These are phyloP conservation scores for Populus nigra DNA, from an alignment of 345 rosid genomes.

Conservation along the genomic window DNA sequence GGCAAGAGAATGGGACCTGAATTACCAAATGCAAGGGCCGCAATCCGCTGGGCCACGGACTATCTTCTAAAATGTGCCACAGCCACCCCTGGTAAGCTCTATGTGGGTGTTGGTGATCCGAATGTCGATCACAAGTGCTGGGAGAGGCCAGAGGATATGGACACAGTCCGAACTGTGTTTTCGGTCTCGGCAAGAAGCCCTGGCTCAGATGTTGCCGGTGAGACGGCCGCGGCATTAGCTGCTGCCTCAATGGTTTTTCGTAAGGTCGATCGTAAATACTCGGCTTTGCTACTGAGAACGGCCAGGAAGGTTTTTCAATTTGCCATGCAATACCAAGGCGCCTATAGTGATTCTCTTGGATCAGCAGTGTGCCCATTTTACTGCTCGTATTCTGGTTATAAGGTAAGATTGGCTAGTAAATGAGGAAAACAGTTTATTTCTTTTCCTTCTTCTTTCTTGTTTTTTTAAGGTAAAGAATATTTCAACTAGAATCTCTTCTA, in stretches of 20 bases:
- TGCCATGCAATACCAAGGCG: slow-evolving; percentile 71
- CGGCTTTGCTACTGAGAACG: slow-evolving; percentile 46
- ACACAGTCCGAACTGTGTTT: slow-evolving; percentile 65
- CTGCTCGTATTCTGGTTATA: slow-evolving; percentile 86
- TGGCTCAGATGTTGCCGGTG: slow-evolving; percentile 89
- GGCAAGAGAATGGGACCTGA: slow-evolving; percentile 71
- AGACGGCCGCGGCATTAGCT: slow-evolving; percentile 83
- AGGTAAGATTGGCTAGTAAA: slow-evolving; percentile 35
- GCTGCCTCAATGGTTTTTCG: slow-evolving; percentile 92
- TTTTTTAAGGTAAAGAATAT: too few species aligned
- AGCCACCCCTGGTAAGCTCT: slow-evolving; percentile 70
- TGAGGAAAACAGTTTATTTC: too few species aligned
- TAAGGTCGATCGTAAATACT: slow-evolving; percentile 50
- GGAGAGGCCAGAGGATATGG: slow-evolving; percentile 98
- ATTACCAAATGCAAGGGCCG: slow-evolving; percentile 50
- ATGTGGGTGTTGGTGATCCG: slow-evolving; percentile 92
- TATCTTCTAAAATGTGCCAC: slow-evolving; percentile 84
- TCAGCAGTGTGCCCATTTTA: slow-evolving; percentile 80
- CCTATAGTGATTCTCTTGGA: slow-evolving; percentile 80
- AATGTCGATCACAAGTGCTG: slow-evolving; percentile 86
- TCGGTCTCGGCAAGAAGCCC: slow-evolving; percentile 71
- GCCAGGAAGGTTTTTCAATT: slow-evolving; percentile 71
- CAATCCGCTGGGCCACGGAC: slow-evolving; percentile 79
- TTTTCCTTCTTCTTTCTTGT: too few species aligned
- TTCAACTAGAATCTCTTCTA: too few species aligned